A percentile compares a stretch with the other conserved stretches of the same genome.
Conservation (phyloP, 257 asterid species). For the Penstemon eatonii region DNA sequence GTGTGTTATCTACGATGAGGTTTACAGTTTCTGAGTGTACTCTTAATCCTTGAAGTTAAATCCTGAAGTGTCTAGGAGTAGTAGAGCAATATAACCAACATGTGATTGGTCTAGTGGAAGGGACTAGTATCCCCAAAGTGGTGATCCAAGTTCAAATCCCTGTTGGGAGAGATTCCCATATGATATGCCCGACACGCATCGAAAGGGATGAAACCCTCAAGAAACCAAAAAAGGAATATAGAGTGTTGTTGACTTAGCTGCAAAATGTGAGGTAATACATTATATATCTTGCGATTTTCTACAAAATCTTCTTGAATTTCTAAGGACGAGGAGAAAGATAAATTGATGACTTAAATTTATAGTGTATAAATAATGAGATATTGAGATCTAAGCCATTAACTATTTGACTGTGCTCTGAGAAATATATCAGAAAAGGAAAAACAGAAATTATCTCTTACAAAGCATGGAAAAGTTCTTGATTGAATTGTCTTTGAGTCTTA, state of each 20-base stretch:
- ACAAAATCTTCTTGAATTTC: neutral
- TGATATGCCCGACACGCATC: too few relatives aligned
- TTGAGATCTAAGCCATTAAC: slow-evolving; percentile 2
- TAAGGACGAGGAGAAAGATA: neutral
- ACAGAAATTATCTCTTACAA: neutral
- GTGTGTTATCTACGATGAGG: neutral
- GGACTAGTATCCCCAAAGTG: too few relatives aligned
- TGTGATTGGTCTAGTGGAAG: too few relatives aligned
- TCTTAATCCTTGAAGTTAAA: neutral
- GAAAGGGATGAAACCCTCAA: too few relatives aligned
- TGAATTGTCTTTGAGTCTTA: neutral
- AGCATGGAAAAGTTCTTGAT: slow-evolving; percentile 1
- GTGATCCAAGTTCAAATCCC: too few relatives aligned
- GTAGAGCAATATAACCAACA: too few relatives aligned
- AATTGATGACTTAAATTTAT: neutral
- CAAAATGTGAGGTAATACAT: neutral
- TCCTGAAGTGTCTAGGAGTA: neutral
- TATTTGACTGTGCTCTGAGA: neutral
- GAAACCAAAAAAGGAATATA: too few relatives aligned
- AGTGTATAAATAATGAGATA: neutral
- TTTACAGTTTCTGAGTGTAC: neutral
- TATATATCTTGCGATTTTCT: neutral
- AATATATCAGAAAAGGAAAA: neutral
- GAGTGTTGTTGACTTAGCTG: too few relatives aligned
- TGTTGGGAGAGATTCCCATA: too few relatives aligned